Evolutionary conservation across 139 green algal species (phyloP).

Genomic region (Volvox reticuliferus): DNA sequence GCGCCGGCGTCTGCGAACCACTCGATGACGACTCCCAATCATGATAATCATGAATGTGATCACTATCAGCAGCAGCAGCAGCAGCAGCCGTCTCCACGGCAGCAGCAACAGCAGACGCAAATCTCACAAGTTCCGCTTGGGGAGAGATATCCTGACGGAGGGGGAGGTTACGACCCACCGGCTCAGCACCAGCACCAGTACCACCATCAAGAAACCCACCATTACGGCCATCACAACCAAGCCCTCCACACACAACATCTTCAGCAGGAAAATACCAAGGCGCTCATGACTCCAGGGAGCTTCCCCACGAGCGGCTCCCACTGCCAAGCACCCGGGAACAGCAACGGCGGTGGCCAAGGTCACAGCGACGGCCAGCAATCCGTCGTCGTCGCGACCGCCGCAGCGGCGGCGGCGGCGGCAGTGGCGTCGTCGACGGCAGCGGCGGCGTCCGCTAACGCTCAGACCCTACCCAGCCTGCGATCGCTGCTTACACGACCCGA

Average conservation of each 20-base stretch:
- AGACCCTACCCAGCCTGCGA: background rate
- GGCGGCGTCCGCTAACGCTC: background rate
- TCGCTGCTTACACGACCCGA: background rate
- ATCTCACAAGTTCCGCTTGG: no score
- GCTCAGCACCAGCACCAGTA: background rate
- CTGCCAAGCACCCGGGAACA: background rate
- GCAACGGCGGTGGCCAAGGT: background rate
- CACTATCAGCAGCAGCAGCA: background rate
- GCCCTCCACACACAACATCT: background rate
- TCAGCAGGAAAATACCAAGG: background rate
- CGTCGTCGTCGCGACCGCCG: background rate
- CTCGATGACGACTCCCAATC: background rate
- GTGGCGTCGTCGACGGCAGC: background rate
- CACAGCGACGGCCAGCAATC: constrained; percentile 3
- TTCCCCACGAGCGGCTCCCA: background rate
- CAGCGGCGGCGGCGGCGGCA: background rate
- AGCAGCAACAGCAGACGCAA: background rate
- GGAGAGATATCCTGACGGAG: no score
- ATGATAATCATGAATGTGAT: background rate
- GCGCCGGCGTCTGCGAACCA: background rate
- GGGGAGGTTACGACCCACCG: no score
- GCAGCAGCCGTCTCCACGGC: no score
- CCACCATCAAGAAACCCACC: background rate
- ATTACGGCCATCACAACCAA: background rate
- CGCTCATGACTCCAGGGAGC: background rate